phyloP scores from a whole-genome alignment of 2,329 filamentous ascomycete species.

The Colletotrichum sp. region DNA sequence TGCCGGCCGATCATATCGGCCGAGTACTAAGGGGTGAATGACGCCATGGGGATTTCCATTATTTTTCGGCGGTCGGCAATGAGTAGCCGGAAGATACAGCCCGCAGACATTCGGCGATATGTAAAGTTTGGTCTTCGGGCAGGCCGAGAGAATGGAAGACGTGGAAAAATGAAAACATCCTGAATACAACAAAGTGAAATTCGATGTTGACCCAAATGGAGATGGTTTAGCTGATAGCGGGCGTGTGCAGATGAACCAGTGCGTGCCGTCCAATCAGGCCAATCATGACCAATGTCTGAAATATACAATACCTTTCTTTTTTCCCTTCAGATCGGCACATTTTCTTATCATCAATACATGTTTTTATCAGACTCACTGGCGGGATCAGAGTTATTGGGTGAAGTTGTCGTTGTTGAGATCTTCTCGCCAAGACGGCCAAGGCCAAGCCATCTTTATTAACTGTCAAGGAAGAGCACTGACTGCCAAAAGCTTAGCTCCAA shows the following conservation, averaged over 20 bases:
- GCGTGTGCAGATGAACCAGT: background rate
- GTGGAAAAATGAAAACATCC: background rate
- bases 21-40: background rate
- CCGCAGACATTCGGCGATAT: background rate
- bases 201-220: background rate
- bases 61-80: background rate
- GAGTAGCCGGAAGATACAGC: background rate
- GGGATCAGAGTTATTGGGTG: background rate
- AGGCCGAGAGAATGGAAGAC: background rate
- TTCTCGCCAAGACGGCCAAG: background rate
- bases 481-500: background rate
- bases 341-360: background rate
- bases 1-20: background rate
- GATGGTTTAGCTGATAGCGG: background rate
- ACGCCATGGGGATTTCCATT: background rate
- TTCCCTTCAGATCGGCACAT: background rate
- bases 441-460: background rate
- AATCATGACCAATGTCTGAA: background rate
- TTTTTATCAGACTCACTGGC: background rate
- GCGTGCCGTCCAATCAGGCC: rapidly evolving
- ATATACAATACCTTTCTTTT: background rate
- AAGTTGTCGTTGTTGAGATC: background rate
- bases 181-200: background rate
- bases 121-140: background rate
- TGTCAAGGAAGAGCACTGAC: background rate